phyloP scores from a whole-genome alignment of 108 stramenopile genomes.

The Aurantiochytrium sp. region DNA sequence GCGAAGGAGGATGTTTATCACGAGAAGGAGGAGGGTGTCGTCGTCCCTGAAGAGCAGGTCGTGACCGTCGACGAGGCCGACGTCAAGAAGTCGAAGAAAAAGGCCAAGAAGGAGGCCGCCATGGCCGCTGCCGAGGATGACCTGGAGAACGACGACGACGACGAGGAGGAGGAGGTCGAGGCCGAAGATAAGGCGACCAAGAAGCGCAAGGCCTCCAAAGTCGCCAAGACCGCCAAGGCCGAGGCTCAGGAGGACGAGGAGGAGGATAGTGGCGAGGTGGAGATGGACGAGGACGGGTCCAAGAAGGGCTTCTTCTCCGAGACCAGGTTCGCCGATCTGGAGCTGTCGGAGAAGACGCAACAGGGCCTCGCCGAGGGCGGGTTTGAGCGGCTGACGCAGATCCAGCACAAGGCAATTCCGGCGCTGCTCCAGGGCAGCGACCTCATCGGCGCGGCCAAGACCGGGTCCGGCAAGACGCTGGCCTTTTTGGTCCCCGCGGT shows the following conservation, averaged over 20 bases:
- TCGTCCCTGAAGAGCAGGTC: background rate
- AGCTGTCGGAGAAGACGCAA: constrained; percentile 81
- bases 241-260: background rate
- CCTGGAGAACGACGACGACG: background rate
- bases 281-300: background rate
- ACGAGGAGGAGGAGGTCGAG: constrained; percentile 3
- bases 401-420: constrained; percentile 89
- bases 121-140: constrained; percentile 34
- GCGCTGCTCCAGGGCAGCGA: constrained; percentile 86
- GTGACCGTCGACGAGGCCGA: too few relatives aligned
- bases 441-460: constrained; percentile 95
- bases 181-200: constrained; percentile 14
- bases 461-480: constrained; percentile 93
- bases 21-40: too few relatives aligned
- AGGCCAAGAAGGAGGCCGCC: constrained; percentile 11
- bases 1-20: background rate
- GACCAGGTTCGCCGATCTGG: constrained; percentile 69
- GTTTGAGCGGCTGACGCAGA: constrained; percentile 83
- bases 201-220: constrained; percentile 36
- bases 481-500: constrained; percentile 90
- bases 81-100: too few relatives aligned
- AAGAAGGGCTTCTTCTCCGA: constrained; percentile 48
- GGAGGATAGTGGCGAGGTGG: background rate
- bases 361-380: constrained; percentile 67
- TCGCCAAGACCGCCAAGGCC: constrained; percentile 29